phyloP scores from a whole-genome alignment of 352 stramenopile species.

The Phytophthora ohioensis region DNA sequence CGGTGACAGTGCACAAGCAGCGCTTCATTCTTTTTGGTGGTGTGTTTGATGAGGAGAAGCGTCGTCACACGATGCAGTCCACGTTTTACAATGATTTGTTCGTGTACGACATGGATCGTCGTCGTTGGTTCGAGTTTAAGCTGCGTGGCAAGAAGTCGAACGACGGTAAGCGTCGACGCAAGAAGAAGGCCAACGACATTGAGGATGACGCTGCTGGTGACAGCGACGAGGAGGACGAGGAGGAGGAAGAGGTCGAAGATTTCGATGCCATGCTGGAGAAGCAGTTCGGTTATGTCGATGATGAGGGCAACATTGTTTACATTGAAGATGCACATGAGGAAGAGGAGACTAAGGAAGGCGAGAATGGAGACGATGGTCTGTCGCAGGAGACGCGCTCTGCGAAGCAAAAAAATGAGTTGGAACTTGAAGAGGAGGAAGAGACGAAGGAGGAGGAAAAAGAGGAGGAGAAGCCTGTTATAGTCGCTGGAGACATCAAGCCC shows the following conservation, averaged over 20 bases:
- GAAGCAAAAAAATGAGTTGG: slow-evolving; percentile 26
- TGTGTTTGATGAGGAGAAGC: slow-evolving; percentile 93
- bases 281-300: slow-evolving; percentile 96
- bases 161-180: slow-evolving; percentile 66
- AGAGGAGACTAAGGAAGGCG: slow-evolving; percentile 64
- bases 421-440: slow-evolving; percentile 42
- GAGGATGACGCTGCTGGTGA: slow-evolving; percentile 52
- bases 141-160: slow-evolving; percentile 88
- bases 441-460: slow-evolving; percentile 53
- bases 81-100: slow-evolving; percentile 98
- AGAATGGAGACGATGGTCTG: slow-evolving; percentile 33
- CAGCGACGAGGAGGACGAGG: slow-evolving; percentile 62
- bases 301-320: slow-evolving; percentile 96
- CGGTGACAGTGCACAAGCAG: slow-evolving; percentile 94
- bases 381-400: not conserved
- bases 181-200: slow-evolving; percentile 62
- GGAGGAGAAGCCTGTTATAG: slow-evolving; percentile 44
- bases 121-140: slow-evolving; percentile 95
- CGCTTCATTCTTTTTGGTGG: slow-evolving; percentile 97
- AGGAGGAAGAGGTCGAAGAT: slow-evolving; percentile 85
- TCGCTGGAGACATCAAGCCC: slow-evolving; percentile 13
- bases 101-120: slow-evolving; percentile 96
- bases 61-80: slow-evolving; percentile 81
- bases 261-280: slow-evolving; percentile 88
- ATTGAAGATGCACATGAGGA: slow-evolving; percentile 92